Evolutionary conservation across 164 flowering plant species (phyloP).

Genomic region (Platanus orientalis): DNA sequence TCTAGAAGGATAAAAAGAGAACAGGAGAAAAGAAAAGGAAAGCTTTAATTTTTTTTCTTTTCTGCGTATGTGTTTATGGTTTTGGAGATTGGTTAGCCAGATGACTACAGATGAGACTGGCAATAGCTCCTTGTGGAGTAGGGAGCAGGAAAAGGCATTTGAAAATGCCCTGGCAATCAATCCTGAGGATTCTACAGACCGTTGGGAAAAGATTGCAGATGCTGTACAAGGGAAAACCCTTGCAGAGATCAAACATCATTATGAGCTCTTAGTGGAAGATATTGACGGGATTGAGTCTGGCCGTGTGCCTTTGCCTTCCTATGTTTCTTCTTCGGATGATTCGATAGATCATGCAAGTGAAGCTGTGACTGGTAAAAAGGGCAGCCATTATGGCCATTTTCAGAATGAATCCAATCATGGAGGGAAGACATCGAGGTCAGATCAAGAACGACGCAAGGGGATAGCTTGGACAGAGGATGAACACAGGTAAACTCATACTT

Average conservation of each 20-base stretch:
- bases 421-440: conserved; percentile 62
- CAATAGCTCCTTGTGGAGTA: conserved; percentile 58
- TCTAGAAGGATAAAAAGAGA: not conserved
- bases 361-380: conserved; percentile 56
- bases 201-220: conserved; percentile 86
- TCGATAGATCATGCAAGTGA: conserved; percentile 46
- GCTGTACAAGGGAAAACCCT: conserved; percentile 71
- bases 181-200: conserved; percentile 59
- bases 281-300: conserved; percentile 72
- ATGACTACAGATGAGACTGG: conserved; percentile 60
- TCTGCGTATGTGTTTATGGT: not conserved
- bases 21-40: not conserved
- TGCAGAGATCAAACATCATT: conserved; percentile 73
- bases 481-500: conserved; percentile 58
- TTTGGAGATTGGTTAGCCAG: conserved; percentile 23
- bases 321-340: conserved; percentile 58
- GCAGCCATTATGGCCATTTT: conserved; percentile 34
- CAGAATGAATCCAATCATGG: conserved; percentile 54
- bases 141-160: conserved; percentile 83
- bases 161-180: conserved; percentile 72
- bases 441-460: conserved; percentile 94
- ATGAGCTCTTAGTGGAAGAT: conserved; percentile 76
- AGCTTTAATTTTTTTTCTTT: conserved; percentile 4
- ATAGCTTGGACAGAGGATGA: conserved; percentile 98
- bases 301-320: conserved; percentile 62